Evolutionary conservation across 352 stramenopile species (phyloP), one percentile per base, ranked within the genome.

Genomic region (Globisporangium yorkense): DNA sequence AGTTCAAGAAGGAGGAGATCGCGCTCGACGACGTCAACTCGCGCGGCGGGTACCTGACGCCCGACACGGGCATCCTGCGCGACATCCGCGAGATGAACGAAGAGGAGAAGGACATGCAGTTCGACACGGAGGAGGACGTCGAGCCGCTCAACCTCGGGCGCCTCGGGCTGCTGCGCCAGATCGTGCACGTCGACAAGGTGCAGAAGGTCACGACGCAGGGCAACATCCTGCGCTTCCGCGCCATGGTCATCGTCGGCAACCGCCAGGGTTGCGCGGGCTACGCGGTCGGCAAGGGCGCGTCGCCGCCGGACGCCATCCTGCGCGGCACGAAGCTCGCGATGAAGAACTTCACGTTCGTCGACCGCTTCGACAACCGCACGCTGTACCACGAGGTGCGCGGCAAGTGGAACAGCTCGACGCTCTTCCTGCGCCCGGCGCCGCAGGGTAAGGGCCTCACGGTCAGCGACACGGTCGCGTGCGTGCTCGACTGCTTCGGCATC

Each of bases 381-480:
- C 74, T 98, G 44, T 96, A 83, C 61, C 82, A 96, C 62, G 93
- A 98, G 67, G 76, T 98, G 61, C 78, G 79, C 27, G 96, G 96
- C 65, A 97, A 96, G 70, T 97, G 97, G 80, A 98, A 98, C 77
- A 97, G 84, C 53, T 98, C 88, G 70, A 96, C 85, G 63, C 83
- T 98, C 9, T 88, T 93, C 55, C 71, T 98, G 35, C 75, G 89
- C 44, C 84, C 91, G 52, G 65, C 80, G 46, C 77, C 80, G 12
- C 77, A 80, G 59, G 80, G 77, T 60, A 88, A 88, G 63, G 83
- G 83, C 24, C 67, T 87, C 21, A 89, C 77, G 18, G 83, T 92
- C 13, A 91, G 80, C 46, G 83, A 92, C 72, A 89, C 80, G 18
- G 80, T 92, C 15, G 74, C 80, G 15, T 92, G 83, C 68, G 83